Conservation (phyloP, 257 asterid species). For the Fraxinus excelsior region DNA sequence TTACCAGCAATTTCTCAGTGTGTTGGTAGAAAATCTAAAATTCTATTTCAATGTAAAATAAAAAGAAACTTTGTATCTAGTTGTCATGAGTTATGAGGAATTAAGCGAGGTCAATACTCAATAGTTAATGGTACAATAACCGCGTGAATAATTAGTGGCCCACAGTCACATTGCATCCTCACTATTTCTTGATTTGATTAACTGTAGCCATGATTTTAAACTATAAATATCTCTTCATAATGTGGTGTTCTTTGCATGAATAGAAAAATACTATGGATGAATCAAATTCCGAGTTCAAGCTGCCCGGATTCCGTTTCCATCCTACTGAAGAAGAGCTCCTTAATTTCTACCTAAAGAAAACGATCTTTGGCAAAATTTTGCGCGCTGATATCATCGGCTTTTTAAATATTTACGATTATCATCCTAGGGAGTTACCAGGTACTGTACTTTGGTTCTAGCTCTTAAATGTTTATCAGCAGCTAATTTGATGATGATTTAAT, state of each 20-base stretch:
- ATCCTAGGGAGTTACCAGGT: constrained; percentile 78
- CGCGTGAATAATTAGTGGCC: background rate
- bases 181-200: too few species aligned
- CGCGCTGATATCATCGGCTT: constrained; percentile 57
- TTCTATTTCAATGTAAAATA: too few species aligned
- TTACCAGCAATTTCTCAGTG: background rate
- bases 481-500: background rate
- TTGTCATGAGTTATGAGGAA: too few species aligned
- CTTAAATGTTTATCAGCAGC: background rate
- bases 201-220: background rate
- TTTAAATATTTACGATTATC: constrained; percentile 59
- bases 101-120: background rate
- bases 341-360: constrained; percentile 57
- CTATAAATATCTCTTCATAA: background rate
- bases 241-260: background rate
- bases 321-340: constrained; percentile 82
- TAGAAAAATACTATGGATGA: constrained; percentile 32
- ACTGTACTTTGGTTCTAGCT: background rate
- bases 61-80: too few species aligned
- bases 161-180: too few species aligned
- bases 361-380: constrained; percentile 40
- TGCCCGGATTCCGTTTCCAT: constrained; percentile 83
- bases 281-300: constrained; percentile 27
- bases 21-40: background rate
- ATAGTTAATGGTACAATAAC: background rate